These are phyloP conservation scores for Penstemon newberryi DNA, from an alignment of 257 asterid species.

Conservation along the genomic window DNA sequence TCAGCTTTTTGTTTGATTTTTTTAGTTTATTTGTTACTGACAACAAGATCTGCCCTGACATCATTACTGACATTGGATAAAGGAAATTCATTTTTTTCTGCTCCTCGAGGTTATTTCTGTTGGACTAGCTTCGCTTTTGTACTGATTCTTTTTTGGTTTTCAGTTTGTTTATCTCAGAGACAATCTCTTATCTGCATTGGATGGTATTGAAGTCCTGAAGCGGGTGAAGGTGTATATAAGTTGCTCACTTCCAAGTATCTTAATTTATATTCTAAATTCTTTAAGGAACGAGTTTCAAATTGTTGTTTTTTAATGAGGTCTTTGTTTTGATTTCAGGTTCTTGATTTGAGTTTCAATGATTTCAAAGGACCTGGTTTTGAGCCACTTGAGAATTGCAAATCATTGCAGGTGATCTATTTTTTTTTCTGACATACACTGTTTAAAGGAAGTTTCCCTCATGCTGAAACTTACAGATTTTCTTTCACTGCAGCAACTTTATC, in stretches of 20 bases:
- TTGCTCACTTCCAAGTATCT: constrained; percentile 25
- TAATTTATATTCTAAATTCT: constrained; percentile 13
- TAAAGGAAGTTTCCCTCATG: background rate
- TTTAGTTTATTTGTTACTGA: background rate
- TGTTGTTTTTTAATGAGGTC: constrained; percentile 22
- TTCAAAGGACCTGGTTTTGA: constrained; percentile 99
- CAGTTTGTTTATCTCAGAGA: constrained; percentile 99
- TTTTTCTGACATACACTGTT: background rate
- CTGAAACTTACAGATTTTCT: constrained; percentile 20
- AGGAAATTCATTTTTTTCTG: constrained; percentile 18
- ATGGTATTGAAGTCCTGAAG: constrained; percentile 84
- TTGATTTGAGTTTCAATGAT: constrained; percentile 96
- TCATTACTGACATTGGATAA: constrained; percentile 3
- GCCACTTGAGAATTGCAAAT: constrained; percentile 92
- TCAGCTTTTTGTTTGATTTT: constrained; percentile 12
- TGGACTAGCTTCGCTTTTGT: constrained; percentile 9
- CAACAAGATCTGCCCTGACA: constrained; percentile 12
- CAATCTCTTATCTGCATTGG: constrained; percentile 84
- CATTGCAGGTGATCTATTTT: constrained; percentile 67
- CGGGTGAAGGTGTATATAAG: constrained; percentile 78
- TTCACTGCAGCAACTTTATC: constrained; percentile 89
- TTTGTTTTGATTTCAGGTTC: constrained; percentile 63
- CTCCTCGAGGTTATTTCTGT: constrained; percentile 9
- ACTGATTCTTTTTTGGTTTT: constrained; percentile 29
- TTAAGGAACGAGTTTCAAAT: constrained; percentile 20